A percentile compares a stretch with the other conserved stretches of the same genome.
These are phyloP conservation scores for Colletotrichum sidae DNA, from an alignment of 2,329 filamentous ascomycete species.

Conservation along the genomic window DNA sequence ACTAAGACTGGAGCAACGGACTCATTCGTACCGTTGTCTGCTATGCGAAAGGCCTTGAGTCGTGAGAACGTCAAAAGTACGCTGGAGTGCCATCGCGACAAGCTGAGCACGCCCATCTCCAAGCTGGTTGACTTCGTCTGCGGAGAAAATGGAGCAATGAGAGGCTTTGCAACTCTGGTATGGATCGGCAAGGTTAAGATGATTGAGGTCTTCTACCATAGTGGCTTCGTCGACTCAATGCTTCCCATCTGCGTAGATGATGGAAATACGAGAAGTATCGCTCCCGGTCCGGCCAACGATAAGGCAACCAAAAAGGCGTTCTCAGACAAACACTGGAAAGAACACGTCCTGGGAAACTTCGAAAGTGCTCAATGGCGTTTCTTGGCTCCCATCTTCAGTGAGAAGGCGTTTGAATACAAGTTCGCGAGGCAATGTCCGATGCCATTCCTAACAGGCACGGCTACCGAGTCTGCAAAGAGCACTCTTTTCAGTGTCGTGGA, in stretches of 20 bases:
- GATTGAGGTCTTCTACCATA: not conserved
- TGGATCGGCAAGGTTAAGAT: rapidly evolving
- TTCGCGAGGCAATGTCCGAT: not conserved
- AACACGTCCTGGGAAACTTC: not conserved
- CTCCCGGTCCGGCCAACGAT: not conserved
- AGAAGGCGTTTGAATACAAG: not conserved
- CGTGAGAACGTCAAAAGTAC: not conserved
- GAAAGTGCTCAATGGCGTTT: not conserved
- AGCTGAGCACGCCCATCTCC: rapidly evolving
- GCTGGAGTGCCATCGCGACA: not conserved
- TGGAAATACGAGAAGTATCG: not conserved
- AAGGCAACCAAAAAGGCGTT: not conserved
- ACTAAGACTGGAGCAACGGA: not conserved
- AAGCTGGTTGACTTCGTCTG: not conserved
- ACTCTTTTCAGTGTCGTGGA: conserved; percentile 8
- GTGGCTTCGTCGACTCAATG: not conserved
- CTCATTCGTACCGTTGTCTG: not conserved
- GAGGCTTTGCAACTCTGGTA: not conserved
- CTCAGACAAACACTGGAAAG: not conserved
- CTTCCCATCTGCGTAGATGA: not conserved
- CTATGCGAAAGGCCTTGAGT: not conserved
- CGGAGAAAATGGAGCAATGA: not conserved
- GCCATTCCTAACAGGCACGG: not conserved
- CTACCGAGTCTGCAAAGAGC: not conserved
- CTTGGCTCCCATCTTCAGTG: not conserved